Evolutionary conservation across 768 basidiomycete genomes (phyloP), one percentile per base, ranked within the genome.

Genomic region (Coprinellus micaceus): DNA sequence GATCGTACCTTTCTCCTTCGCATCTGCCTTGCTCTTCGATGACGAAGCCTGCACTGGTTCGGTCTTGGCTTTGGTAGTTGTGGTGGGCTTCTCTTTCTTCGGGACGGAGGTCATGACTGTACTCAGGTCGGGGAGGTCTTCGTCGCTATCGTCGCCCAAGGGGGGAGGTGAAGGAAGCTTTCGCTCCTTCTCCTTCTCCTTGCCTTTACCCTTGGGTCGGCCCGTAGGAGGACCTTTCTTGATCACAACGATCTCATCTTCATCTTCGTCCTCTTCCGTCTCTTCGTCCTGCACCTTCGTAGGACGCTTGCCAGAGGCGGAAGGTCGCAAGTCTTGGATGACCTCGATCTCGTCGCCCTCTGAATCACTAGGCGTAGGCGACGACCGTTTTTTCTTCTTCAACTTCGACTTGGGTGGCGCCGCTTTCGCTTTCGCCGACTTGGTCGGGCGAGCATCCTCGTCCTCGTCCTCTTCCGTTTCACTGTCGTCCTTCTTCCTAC

Each of bases 321-420:
- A 9, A 9, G 36, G 36, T 37, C 17, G 9, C 36, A 9, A 17
- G 17, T 9, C 9, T 37, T 37, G 36, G 36, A 37, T 17, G 36
- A 25, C 54, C 59, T 60, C 54, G 52, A 48, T 37, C 36, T 37
- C 36, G 36, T 17, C 17, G 36, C 36, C 36, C n/a, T n/a, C n/a
- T n/a, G n/a, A n/a, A n/a, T n/a, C n/a, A n/a, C n/a, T n/a, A n/a
- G n/a, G n/a, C n/a, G n/a, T n/a, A n/a, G n/a, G n/a, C n/a, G n/a
- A n/a, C n/a, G n/a, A n/a, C n/a, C n/a, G n/a, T n/a, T n/a, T n/a
- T n/a, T n/a, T n/a, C n/a, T n/a, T n/a, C 53, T 45, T 54, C 43
- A 54, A 49, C 39, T 62, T 43, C 40, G 57, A 33, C 59, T 62
- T 64, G 19, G 56, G 25, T 17, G 36, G 52, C 30, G 53, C 54